phyloP scores from a whole-genome alignment of 257 asterid species.

The Solanum pimpinellifolium region DNA sequence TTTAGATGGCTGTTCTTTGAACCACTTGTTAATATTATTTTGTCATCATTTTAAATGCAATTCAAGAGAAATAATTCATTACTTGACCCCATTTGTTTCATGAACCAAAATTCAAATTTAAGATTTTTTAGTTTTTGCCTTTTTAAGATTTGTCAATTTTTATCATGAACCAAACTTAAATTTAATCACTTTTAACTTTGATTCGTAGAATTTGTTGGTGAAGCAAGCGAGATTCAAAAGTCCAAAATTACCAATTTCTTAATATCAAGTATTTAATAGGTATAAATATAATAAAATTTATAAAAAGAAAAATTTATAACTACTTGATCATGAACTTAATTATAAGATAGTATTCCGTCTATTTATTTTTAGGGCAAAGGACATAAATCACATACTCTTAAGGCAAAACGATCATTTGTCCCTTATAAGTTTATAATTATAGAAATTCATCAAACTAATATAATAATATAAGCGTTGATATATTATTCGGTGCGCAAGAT shows the following conservation, averaged over 20 bases:
- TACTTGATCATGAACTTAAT: not conserved
- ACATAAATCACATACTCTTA: no score
- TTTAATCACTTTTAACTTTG: no score
- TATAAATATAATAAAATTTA: not conserved
- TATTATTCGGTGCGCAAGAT: no score
- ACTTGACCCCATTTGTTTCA: not conserved
- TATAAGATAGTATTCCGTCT: no score
- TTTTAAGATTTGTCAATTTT: not conserved
- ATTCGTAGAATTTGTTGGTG: no score
- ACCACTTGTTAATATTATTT: not conserved
- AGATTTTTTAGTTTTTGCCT: not conserved
- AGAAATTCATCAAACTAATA: no score
- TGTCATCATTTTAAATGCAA: not conserved
- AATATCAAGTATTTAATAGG: not conserved
- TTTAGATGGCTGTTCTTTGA: not conserved
- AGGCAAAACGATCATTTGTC: no score
- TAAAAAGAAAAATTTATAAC: not conserved
- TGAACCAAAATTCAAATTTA: not conserved
- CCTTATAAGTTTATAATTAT: no score
- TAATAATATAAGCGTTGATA: no score
- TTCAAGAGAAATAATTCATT: not conserved
- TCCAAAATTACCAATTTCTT: not conserved
- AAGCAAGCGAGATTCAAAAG: not conserved
- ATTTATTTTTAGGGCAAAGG: no score
- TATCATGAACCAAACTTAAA: not conserved